phyloP scores from a whole-genome alignment of 148 eudicot species.

The Amaranthus cruentus region DNA sequence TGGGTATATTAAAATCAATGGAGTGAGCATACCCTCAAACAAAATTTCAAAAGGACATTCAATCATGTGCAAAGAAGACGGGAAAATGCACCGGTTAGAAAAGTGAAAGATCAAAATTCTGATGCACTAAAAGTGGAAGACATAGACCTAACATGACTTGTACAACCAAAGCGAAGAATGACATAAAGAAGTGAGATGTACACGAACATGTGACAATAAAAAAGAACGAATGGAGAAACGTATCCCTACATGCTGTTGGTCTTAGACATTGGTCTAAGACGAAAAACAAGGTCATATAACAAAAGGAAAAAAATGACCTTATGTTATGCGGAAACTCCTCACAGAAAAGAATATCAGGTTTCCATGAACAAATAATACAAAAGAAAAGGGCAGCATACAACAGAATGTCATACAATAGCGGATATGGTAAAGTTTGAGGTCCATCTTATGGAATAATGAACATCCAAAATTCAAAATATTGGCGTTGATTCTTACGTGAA shows the following conservation, averaged over 20 bases:
- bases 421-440: neutral
- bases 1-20: no score
- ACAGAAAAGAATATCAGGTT: neutral
- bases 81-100: no score
- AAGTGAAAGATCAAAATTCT: no score
- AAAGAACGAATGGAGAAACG: no score
- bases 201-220: no score
- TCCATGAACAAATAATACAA: neutral
- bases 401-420: neutral
- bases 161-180: no score
- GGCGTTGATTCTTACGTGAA: constrained; percentile 61
- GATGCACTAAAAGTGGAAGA: no score
- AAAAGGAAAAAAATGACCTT: neutral
- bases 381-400: neutral
- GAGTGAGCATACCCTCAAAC: no score
- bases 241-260: neutral
- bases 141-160: no score
- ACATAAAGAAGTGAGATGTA: no score
- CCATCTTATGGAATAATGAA: neutral
- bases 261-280: neutral
- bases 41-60: no score
- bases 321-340: neutral
- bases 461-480: neutral
- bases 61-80: no score
- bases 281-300: neutral